These are phyloP conservation scores for Debaryomycetaceae sp. DNA, from an alignment of 1,139 yeast species.

Conservation along the genomic window DNA sequence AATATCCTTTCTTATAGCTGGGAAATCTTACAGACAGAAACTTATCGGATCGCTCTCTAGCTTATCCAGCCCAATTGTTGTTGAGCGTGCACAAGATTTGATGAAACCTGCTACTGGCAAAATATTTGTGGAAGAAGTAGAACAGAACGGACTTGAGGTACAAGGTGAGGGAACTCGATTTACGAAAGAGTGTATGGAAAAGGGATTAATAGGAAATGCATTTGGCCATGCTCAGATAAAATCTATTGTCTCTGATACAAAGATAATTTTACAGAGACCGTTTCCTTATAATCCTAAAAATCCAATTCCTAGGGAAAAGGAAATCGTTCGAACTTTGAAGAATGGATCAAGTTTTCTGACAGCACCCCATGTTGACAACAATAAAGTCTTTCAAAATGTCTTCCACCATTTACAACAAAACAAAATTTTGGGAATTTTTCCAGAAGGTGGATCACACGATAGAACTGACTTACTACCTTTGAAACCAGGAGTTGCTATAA, in stretches of 20 bases:
- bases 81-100: constrained; percentile 69
- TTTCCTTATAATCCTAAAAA: constrained; percentile 25
- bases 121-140: constrained; percentile 33
- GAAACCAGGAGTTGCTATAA: constrained; percentile 48
- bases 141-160: constrained; percentile 26
- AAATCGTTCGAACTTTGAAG: constrained; percentile 33
- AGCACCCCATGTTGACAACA: constrained; percentile 65
- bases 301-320: constrained; percentile 18
- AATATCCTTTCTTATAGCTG: constrained; percentile 59
- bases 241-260: constrained; percentile 51
- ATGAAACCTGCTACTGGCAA: constrained; percentile 45
- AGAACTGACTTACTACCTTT: constrained; percentile 39
- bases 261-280: constrained; percentile 47
- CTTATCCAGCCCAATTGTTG: constrained; percentile 65
- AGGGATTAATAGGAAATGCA: constrained; percentile 59
- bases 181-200: constrained; percentile 40
- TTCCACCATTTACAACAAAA: constrained; percentile 57
- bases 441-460: constrained; percentile 52
- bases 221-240: constrained; percentile 58
- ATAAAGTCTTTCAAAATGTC: constrained; percentile 56
- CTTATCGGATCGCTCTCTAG: constrained; percentile 57
- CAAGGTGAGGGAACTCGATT: constrained; percentile 49
- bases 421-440: constrained; percentile 65
- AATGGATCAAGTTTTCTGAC: constrained; percentile 51
- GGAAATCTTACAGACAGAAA: constrained; percentile 49